These are phyloP conservation scores for Sugiyamaella grinbergsii DNA, from an alignment of 1,139 yeast genomes.

Conservation along the genomic window DNA sequence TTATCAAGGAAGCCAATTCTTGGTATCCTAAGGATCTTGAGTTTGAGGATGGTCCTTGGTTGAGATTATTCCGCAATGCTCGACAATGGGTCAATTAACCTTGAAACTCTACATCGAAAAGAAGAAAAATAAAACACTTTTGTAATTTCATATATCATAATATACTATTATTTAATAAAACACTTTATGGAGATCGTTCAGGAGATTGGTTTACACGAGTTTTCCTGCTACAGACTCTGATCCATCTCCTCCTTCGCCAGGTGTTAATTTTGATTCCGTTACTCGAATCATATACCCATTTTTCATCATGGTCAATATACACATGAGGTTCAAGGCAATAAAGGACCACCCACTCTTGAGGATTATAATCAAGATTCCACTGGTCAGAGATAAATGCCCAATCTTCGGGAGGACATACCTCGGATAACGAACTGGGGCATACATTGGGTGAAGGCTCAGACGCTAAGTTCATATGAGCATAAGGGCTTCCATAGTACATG, in stretches of 20 bases:
- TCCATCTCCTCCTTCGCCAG: slow-evolving; percentile 38
- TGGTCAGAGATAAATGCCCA: slow-evolving; percentile 34
- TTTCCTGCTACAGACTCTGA: slow-evolving; percentile 31
- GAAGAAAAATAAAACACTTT: neutral
- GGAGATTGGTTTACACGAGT: neutral
- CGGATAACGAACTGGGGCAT: slow-evolving; percentile 27
- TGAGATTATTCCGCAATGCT: slow-evolving; percentile 87
- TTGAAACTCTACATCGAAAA: neutral
- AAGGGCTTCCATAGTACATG: slow-evolving; percentile 26
- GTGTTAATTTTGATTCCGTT: slow-evolving; percentile 24
- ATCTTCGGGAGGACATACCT: slow-evolving; percentile 35
- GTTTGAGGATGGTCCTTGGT: slow-evolving; percentile 77
- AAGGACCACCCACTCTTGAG: slow-evolving; percentile 34
- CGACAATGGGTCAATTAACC: slow-evolving; percentile 85
- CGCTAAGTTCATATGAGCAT: slow-evolving; percentile 20
- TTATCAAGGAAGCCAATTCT: slow-evolving; percentile 84
- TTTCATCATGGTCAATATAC: slow-evolving; percentile 35
- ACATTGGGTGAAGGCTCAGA: slow-evolving; percentile 18
- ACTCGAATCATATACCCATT: slow-evolving; percentile 40
- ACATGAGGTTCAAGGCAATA: slow-evolving; percentile 25
- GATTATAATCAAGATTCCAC: slow-evolving; percentile 37
- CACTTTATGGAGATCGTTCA: neutral
- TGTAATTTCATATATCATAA: slow-evolving; percentile 7
- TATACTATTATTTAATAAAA: slow-evolving; percentile 7
- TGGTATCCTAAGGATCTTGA: slow-evolving; percentile 69